Evolutionary conservation across 768 basidiomycete genomes (phyloP).

Genomic region (Termitomyces sp.): DNA sequence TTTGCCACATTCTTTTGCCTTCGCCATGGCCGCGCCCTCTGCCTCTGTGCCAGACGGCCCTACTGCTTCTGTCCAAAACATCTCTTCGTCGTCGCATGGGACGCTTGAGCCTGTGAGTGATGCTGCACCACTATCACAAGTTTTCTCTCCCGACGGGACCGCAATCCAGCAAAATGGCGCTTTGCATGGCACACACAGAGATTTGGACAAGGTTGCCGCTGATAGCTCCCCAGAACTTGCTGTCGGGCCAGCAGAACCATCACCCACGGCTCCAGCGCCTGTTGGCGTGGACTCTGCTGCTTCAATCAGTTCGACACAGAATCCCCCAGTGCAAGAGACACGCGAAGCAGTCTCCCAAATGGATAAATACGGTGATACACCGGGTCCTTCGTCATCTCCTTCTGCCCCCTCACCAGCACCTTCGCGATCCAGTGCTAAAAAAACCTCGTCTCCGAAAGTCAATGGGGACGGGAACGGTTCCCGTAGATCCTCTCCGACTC

Average conservation of each 20-base stretch:
- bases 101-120: slow-evolving; percentile 4
- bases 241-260: slow-evolving; percentile 6
- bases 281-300: slow-evolving; percentile 2
- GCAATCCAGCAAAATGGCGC: background rate
- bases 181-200: background rate
- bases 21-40: slow-evolving; percentile 12
- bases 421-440: slow-evolving; percentile 7
- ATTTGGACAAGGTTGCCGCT: background rate
- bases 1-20: background rate
- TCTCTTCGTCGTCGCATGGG: slow-evolving; percentile 2
- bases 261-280: slow-evolving; percentile 8
- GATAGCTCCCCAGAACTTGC: background rate
- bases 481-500: slow-evolving; percentile 10
- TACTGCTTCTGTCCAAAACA: background rate
- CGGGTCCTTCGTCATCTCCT: slow-evolving; percentile 8
- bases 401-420: slow-evolving; percentile 8
- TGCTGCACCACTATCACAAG: slow-evolving; percentile 11
- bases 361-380: slow-evolving; percentile 15
- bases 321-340: slow-evolving; percentile 4
- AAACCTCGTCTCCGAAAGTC: slow-evolving; percentile 10
- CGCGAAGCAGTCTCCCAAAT: slow-evolving; percentile 11
- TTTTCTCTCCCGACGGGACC: slow-evolving; percentile 5
- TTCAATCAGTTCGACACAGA: slow-evolving; percentile 1
- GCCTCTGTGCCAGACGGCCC: slow-evolving; percentile 6
- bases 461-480: slow-evolving; percentile 15